Evolutionary conservation across 352 stramenopile species (phyloP).

Genomic region (Hyaloperonospora arabidopsidis): DNA sequence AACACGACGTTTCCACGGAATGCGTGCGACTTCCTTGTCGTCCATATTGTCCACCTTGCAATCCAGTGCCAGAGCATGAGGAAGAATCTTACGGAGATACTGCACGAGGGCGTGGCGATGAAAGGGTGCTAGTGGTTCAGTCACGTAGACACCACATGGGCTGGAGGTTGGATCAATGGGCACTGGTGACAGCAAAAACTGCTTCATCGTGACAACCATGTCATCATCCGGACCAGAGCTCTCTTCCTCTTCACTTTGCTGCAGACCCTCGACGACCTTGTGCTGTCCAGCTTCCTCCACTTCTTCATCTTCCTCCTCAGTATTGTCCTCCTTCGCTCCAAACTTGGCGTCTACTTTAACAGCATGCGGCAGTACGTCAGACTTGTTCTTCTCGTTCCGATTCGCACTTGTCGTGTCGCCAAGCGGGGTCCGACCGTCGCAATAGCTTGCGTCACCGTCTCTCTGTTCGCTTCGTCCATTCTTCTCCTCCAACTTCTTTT

Average conservation of each 20-base stretch:
- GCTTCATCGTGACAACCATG: slow-evolving; percentile 26
- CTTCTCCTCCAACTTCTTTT: slow-evolving; percentile 34
- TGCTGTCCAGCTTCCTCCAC: slow-evolving; percentile 13
- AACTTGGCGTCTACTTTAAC: slow-evolving; percentile 10
- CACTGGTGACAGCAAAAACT: slow-evolving; percentile 31
- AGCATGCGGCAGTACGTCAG: slow-evolving; percentile 6
- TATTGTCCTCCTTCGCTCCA: slow-evolving; percentile 14
- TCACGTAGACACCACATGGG: slow-evolving; percentile 38
- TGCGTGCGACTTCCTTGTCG: slow-evolving; percentile 28
- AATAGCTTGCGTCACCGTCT: slow-evolving; percentile 7
- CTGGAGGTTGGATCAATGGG: slow-evolving; percentile 18
- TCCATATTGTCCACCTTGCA: slow-evolving; percentile 58
- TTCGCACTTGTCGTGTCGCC: slow-evolving; percentile 9
- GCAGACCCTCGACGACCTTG: slow-evolving; percentile 7
- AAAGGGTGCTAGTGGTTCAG: slow-evolving; percentile 53
- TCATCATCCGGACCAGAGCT: slow-evolving; percentile 18
- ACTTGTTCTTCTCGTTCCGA: slow-evolving; percentile 18
- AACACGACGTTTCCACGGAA: slow-evolving; percentile 58
- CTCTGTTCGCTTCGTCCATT: slow-evolving; percentile 18
- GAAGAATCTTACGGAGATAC: slow-evolving; percentile 39
- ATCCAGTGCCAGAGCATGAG: slow-evolving; percentile 41
- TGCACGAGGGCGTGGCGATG: slow-evolving; percentile 48
- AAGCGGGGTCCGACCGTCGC: slow-evolving; percentile 9
- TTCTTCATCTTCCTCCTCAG: slow-evolving; percentile 19
- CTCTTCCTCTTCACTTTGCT: slow-evolving; percentile 12